These are phyloP conservation scores for Euphorbia tirucalli DNA, from an alignment of 345 rosid species.

Conservation along the genomic window DNA sequence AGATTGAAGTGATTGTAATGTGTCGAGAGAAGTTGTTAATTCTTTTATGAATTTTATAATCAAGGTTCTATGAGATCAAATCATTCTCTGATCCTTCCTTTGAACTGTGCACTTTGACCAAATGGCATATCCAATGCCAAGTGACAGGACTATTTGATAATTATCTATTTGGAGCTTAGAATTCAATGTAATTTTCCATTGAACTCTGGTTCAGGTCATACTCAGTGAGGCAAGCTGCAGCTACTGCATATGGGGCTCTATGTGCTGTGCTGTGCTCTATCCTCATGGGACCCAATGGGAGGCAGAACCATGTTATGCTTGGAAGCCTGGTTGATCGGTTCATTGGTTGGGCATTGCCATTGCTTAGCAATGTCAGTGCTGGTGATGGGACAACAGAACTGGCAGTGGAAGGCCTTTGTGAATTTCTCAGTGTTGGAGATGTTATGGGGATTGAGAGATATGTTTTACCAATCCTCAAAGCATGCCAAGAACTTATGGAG, in stretches of 20 bases:
- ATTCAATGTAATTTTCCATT: background rate
- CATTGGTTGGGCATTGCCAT: conserved; percentile 78
- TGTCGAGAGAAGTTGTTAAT: background rate
- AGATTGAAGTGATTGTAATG: no score
- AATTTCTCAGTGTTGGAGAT: conserved; percentile 77
- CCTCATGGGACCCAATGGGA: conserved; percentile 64
- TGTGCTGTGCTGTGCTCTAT: conserved; percentile 71
- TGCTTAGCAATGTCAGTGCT: conserved; percentile 63
- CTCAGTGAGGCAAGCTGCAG: conserved; percentile 69
- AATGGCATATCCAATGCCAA: background rate
- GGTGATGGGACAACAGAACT: conserved; percentile 65
- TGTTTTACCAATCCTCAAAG: conserved; percentile 68
- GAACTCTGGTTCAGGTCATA: conserved; percentile 49
- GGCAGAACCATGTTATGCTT: conserved; percentile 76
- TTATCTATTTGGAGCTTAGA: background rate
- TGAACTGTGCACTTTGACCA: background rate
- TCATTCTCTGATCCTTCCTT: background rate
- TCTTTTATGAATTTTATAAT: background rate
- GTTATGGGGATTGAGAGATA: conserved; percentile 73
- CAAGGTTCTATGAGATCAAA: background rate
- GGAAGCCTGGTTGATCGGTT: conserved; percentile 74
- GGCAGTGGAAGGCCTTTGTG: conserved; percentile 70
- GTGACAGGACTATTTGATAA: background rate
- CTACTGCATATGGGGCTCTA: conserved; percentile 68
- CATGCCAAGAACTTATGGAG: conserved; percentile 85